phyloP scores from a whole-genome alignment of 805 yeast species.

The Sugiyamaella lignohabitans region DNA sequence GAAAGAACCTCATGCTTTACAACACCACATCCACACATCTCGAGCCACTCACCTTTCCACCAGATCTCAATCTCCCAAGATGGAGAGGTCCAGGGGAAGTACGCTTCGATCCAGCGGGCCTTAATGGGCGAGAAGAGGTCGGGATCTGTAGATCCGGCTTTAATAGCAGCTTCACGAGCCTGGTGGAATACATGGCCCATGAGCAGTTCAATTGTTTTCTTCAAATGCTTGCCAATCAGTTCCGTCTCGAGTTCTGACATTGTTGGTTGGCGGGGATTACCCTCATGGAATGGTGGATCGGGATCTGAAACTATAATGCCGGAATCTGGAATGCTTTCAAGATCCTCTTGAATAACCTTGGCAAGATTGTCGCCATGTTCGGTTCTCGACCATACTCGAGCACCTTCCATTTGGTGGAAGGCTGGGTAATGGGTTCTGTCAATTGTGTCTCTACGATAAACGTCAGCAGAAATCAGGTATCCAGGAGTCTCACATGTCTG shows the following conservation, averaged over 20 bases:
- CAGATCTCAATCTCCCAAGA: slow-evolving; percentile 98
- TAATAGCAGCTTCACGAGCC: slow-evolving; percentile 55
- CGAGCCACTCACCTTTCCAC: slow-evolving; percentile 99
- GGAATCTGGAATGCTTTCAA: slow-evolving; percentile 56
- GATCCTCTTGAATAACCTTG: slow-evolving; percentile 48
- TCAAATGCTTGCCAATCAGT: slow-evolving; percentile 68
- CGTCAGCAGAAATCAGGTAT: slow-evolving; percentile 90
- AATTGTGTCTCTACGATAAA: slow-evolving; percentile 89
- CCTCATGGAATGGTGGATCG: slow-evolving; percentile 44
- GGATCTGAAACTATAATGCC: slow-evolving; percentile 76
- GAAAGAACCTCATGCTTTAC: slow-evolving; percentile 71
- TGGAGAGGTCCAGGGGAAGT: slow-evolving; percentile 98
- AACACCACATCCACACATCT: slow-evolving; percentile 93
- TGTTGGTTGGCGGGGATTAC: slow-evolving; percentile 74
- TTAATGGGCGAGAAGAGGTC: slow-evolving; percentile 68
- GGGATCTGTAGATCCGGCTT: slow-evolving; percentile 53
- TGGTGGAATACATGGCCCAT: slow-evolving; percentile 76
- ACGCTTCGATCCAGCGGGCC: slow-evolving; percentile 91
- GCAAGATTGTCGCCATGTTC: slow-evolving; percentile 35
- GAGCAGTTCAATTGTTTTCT: slow-evolving; percentile 75
- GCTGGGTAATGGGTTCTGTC: slow-evolving; percentile 96
- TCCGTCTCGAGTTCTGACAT: slow-evolving; percentile 67
- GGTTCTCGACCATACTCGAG: slow-evolving; percentile 67
- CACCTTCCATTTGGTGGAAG: slow-evolving; percentile 98
- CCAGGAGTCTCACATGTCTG: slow-evolving; percentile 64